Evolutionary conservation across 1,284 basidiomycete genomes (phyloP).

Genomic region (Sporisorium graminicola): DNA sequence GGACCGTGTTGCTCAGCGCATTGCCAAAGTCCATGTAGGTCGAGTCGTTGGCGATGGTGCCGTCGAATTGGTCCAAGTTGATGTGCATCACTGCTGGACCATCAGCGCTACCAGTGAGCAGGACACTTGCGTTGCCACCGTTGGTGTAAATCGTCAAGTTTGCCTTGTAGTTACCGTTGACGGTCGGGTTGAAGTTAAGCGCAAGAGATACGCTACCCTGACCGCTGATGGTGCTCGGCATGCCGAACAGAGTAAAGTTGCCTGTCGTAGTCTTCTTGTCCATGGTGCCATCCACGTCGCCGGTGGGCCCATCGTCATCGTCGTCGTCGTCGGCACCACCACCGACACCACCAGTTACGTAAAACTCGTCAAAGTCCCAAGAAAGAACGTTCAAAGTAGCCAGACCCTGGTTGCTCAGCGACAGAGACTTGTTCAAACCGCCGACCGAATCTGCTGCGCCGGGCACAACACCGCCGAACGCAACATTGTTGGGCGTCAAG

Average conservation of each 20-base stretch:
- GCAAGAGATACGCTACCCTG: conserved; percentile 9
- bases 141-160: conserved; percentile 15
- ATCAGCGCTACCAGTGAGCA: conserved; percentile 15
- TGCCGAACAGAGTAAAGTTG: conserved; percentile 27
- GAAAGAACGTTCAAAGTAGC: background rate
- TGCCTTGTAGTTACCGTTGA: conserved; percentile 14
- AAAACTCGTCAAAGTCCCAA: conserved; percentile 18
- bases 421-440: conserved; percentile 15
- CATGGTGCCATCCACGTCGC: conserved; percentile 2
- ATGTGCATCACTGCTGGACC: conserved; percentile 6
- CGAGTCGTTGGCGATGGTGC: background rate
- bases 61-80: conserved; percentile 16
- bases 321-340: conserved; percentile 13
- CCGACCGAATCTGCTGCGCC: conserved; percentile 16
- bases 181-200: conserved; percentile 25
- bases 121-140: conserved; percentile 14
- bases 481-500: conserved; percentile 16
- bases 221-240: conserved; percentile 12
- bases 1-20: background rate
- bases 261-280: conserved; percentile 22
- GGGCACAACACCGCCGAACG: conserved; percentile 23
- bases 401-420: conserved; percentile 19
- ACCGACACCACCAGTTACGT: conserved; percentile 9
- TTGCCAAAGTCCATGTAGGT: conserved; percentile 29
- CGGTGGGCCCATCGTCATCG: background rate